Evolutionary conservation across 176 grass and related monocot species (phyloP), one percentile per base, ranked within the genome.

Genomic region (Oryza glumipatula): DNA sequence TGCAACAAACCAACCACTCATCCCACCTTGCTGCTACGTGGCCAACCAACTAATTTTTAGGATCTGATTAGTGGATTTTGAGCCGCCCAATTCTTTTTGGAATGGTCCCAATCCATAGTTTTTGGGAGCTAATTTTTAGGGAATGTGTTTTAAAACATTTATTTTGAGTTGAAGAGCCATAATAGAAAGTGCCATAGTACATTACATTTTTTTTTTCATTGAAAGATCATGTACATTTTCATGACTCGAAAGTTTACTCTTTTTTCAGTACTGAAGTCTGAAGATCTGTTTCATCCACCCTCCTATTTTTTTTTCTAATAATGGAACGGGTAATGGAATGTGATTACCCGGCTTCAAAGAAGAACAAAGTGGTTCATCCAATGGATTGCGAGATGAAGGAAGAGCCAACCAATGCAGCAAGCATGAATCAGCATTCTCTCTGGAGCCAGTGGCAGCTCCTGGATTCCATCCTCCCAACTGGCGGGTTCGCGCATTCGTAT

Each of bases 381-480:
- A 33, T 47, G 17, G 89, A 89, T 43, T 82, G 52, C 45, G 67
- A 23, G 11, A 71, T 85, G 38, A 66, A 73, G n/a, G 82, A 67
- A 84, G 80, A 15, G 9, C 16, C 24, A 44, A 74, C 58, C 13
- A 60, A 11, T 13, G 11, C 54, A 24, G 7, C 13, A 16, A 33
- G 58, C 0, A n/a, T 15, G 68, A 76, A 74, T 16, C 82, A 72
- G 1, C 67, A 90, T 44, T 65, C 92, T 21, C 74, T 80, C 21
- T 95, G 96, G 93, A 95, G 73, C 46, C 90, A 98, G 74, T 98
- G 93, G 96, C 96, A 95, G 73, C 78, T 98, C 7, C 80, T 95
- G 33, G 96, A 98, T 70, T 98, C 96, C 41, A 78, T 98, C 23
- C 93, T 98, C 73, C 96, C 96, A 6, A 98, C 93, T 0, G 96